These are phyloP conservation scores for Aphanomyces astaci DNA, from an alignment of 352 stramenopile genomes.

Conservation along the genomic window DNA sequence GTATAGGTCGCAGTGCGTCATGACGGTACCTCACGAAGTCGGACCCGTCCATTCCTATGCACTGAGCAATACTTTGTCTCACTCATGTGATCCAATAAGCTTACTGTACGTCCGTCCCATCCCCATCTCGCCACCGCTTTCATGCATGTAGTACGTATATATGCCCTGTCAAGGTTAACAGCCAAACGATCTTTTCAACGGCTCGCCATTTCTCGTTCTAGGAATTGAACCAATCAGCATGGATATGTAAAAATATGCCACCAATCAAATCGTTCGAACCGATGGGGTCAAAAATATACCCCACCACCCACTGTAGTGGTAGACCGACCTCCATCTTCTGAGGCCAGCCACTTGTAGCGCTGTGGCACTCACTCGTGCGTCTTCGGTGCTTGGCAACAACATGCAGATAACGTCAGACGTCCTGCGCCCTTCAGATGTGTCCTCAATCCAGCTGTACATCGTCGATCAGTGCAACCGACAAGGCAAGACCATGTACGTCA, in stretches of 20 bases:
- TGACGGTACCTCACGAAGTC: too few species aligned
- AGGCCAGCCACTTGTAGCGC: background rate
- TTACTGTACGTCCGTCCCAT: too few species aligned
- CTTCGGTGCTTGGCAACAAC: background rate
- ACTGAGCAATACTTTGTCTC: too few species aligned
- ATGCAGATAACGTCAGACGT: conserved; percentile 20
- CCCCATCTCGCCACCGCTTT: too few species aligned
- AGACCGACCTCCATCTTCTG: background rate
- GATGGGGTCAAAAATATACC: background rate
- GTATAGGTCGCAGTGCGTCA: too few species aligned
- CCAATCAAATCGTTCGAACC: background rate
- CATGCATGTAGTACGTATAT: too few species aligned
- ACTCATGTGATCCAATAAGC: too few species aligned
- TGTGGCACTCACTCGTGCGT: background rate
- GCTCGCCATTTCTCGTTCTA: background rate
- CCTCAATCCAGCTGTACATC: conserved; percentile 14
- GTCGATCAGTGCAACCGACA: background rate
- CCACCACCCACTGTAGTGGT: background rate
- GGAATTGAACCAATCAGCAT: background rate
- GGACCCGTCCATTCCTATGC: too few species aligned
- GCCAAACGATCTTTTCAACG: background rate
- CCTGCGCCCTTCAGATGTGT: conserved; percentile 17
- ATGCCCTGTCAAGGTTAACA: too few species aligned
- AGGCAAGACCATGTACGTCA: conserved; percentile 21
- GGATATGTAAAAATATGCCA: background rate